phyloP scores from a whole-genome alignment of 257 asterid genomes.

The Perilla frutescens region DNA sequence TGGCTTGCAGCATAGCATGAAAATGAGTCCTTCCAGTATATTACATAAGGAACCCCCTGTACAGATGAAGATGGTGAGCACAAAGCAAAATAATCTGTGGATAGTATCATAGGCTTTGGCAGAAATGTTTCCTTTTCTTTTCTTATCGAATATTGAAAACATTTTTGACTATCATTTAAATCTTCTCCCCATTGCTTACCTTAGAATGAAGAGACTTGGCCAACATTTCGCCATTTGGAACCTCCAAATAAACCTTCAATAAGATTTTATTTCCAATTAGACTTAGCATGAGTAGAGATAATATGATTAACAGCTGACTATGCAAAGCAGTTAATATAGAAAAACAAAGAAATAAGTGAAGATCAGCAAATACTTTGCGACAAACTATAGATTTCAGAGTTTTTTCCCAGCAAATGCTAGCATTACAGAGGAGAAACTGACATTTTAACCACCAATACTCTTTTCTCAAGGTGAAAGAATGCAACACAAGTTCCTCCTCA shows the following conservation, averaged over 20 bases:
- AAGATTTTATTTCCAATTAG: conserved; percentile 37
- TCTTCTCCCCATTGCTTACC: conserved; percentile 50
- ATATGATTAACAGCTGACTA: neutral
- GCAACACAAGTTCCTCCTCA: conserved; percentile 5
- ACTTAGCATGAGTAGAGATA: conserved; percentile 19
- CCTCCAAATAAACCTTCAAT: conserved; percentile 90
- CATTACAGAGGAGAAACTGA: neutral
- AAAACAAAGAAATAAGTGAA: conserved; percentile 7
- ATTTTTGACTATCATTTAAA: conserved; percentile 18
- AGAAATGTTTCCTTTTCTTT: neutral
- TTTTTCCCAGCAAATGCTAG: conserved; percentile 8
- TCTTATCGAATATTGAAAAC: neutral
- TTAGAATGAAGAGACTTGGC: conserved; percentile 86
- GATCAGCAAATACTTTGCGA: neutral
- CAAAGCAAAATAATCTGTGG: conserved; percentile 31
- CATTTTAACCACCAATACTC: neutral
- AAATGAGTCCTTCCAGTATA: conserved; percentile 78
- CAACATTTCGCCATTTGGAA: conserved; percentile 74
- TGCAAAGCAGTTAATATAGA: neutral
- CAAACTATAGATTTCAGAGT: neutral
- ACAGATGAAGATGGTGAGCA: conserved; percentile 36
- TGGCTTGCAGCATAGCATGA: conserved; percentile 79
- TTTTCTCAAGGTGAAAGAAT: neutral
- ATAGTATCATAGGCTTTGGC: conserved; percentile 16
- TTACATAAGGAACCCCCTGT: conserved; percentile 87